Conservation (phyloP, 768 basidiomycete species). For the Mycena alexandri region DNA sequence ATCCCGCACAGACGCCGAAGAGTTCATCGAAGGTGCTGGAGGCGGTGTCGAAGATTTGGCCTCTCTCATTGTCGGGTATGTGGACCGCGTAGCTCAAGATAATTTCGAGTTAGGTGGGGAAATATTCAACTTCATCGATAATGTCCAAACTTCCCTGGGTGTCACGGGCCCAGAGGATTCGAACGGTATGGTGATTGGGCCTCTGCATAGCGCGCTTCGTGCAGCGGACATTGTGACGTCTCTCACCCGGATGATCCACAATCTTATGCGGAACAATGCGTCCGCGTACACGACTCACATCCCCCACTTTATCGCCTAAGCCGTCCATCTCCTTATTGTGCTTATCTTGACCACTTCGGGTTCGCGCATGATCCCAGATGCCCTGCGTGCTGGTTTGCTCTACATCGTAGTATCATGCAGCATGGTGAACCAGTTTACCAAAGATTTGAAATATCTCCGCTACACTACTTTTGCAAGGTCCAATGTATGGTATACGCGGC, state of each 20-base stretch:
- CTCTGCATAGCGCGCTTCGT: background rate
- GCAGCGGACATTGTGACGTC: background rate
- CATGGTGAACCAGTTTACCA: background rate
- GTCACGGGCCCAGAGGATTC: background rate
- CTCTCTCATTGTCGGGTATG: background rate
- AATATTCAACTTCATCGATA: constrained; percentile 2
- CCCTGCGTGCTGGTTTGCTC: background rate
- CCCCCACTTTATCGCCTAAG: background rate
- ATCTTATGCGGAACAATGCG: background rate
- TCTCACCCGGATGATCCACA: background rate
- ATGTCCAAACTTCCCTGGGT: background rate
- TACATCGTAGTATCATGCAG: background rate
- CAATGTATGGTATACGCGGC: too few relatives aligned
- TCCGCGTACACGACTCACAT: background rate
- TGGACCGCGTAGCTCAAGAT: background rate
- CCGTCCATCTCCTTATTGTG: background rate
- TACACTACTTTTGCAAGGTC: too few relatives aligned
- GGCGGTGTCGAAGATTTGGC: background rate
- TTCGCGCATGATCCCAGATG: background rate
- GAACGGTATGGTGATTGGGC: background rate
- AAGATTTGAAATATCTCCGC: too few relatives aligned
- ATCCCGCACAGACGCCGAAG: background rate
- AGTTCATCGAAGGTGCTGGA: constrained; percentile 3
- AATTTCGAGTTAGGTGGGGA: background rate
- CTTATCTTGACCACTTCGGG: background rate